These are phyloP conservation scores for Sclerotinia borealis DNA, from an alignment of 2,329 filamentous ascomycete genomes.

Conservation along the genomic window DNA sequence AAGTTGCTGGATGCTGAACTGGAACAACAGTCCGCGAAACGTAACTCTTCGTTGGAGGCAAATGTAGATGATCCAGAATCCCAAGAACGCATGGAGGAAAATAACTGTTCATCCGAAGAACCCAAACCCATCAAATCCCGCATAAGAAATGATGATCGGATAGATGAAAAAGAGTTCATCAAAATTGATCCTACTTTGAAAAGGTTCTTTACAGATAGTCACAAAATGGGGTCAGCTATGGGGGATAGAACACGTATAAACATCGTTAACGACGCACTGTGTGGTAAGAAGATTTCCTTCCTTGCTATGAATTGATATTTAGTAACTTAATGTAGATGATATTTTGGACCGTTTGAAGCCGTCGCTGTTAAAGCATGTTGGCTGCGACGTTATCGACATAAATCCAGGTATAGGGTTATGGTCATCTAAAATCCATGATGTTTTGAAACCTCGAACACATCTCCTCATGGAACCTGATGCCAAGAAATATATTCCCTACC, in stretches of 20 bases:
- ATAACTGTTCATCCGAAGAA: too few species aligned
- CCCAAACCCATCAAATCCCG: too few species aligned
- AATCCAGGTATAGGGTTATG: constrained; percentile 76
- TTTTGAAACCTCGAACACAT: constrained; percentile 73
- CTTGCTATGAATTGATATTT: background rate
- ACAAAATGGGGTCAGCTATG: background rate
- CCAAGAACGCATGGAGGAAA: too few species aligned
- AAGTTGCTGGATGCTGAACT: background rate
- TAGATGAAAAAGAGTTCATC: background rate
- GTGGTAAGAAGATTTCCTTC: constrained; percentile 28
- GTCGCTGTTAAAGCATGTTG: constrained; percentile 61
- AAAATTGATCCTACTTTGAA: background rate
- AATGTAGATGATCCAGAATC: background rate
- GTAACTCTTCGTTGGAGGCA: too few species aligned
- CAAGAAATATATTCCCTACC: constrained; percentile 51
- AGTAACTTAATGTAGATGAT: constrained; percentile 23
- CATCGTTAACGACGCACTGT: constrained; percentile 46
- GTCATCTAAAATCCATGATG: constrained; percentile 69
- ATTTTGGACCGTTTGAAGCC: constrained; percentile 59
- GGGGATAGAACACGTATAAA: constrained; percentile 40
- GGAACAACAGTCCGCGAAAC: too few species aligned
- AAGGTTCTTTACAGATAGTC: background rate
- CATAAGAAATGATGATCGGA: background rate
- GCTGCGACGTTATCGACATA: constrained; percentile 82
- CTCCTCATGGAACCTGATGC: constrained; percentile 71